Conservation (phyloP, 2,329 filamentous ascomycete genomes). For the Mycogone perniciosa region DNA sequence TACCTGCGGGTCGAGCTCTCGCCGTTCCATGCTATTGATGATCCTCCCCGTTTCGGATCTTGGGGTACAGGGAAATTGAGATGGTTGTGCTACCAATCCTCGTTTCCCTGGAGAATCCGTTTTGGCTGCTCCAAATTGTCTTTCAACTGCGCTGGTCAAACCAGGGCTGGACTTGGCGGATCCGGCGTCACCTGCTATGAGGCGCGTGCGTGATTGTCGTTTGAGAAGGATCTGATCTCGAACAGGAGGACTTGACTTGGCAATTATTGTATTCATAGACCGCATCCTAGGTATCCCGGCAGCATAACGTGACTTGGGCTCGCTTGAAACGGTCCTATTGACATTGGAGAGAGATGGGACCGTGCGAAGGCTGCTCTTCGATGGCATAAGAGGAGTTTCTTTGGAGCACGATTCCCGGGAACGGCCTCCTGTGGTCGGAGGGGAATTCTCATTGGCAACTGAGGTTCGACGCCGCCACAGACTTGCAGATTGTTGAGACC, state of each 20-base stretch:
- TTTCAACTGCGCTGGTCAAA: conserved; percentile 16
- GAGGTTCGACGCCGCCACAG: neutral
- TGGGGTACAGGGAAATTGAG: neutral
- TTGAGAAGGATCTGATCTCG: conserved; percentile 17
- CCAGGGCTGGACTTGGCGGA: conserved; percentile 26
- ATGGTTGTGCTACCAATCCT: neutral
- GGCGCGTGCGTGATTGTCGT: conserved; percentile 17
- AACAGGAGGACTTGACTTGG: conserved; percentile 12
- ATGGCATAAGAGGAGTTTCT: conserved; percentile 8
- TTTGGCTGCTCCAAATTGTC: conserved; percentile 16
- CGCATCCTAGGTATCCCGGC: conserved; percentile 17
- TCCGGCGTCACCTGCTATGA: conserved; percentile 16
- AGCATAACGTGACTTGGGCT: neutral
- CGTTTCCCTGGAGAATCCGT: conserved; percentile 17
- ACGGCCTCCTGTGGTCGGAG: neutral
- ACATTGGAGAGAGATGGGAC: conserved; percentile 22
- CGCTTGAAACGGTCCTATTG: neutral
- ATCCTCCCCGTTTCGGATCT: neutral
- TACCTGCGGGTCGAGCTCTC: conserved; percentile 25
- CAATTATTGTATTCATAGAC: conserved; percentile 20
- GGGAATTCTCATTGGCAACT: conserved; percentile 12
- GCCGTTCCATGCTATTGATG: neutral
- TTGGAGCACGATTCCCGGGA: neutral
- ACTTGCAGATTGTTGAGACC: neutral
- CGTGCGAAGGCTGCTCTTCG: conserved; percentile 17